Evolutionary conservation across 345 rosid species (phyloP).

Genomic region (Limnanthes douglasii): DNA sequence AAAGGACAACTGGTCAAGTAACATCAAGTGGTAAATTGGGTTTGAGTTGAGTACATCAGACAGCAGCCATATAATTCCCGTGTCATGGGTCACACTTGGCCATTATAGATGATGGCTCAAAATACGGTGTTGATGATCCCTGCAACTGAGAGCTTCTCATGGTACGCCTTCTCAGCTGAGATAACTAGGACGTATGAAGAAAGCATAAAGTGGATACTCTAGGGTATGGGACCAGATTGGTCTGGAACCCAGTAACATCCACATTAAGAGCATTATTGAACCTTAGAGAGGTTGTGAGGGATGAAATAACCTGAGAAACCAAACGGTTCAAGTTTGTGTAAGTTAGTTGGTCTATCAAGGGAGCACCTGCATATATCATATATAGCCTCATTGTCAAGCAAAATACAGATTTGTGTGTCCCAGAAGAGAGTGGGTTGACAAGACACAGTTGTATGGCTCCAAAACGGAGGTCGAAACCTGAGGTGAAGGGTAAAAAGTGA

Average conservation of each 20-base stretch:
- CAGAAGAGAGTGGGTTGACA: slow-evolving; percentile 72
- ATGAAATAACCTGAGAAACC: slow-evolving; percentile 64
- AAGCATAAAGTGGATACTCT: slow-evolving; percentile 79
- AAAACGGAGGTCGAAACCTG: slow-evolving; percentile 73
- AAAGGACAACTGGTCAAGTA: too few species aligned
- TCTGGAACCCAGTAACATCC: slow-evolving; percentile 68
- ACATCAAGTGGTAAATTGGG: too few species aligned
- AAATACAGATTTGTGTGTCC: slow-evolving; percentile 76
- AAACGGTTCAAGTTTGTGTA: slow-evolving; percentile 69
- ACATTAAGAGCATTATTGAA: slow-evolving; percentile 81
- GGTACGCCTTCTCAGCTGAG: slow-evolving; percentile 71
- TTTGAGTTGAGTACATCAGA: slow-evolving; percentile 77
- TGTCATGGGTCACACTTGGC: slow-evolving; percentile 86
- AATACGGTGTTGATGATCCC: slow-evolving; percentile 68
- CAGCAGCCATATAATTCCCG: slow-evolving; percentile 87
- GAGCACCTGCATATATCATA: slow-evolving; percentile 75
- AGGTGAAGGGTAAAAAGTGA: slow-evolving; percentile 28
- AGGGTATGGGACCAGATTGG: slow-evolving; percentile 79
- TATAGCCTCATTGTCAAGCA: slow-evolving; percentile 76
- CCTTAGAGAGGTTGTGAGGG: slow-evolving; percentile 68
- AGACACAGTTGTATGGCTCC: slow-evolving; percentile 75
- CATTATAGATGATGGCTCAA: slow-evolving; percentile 80
- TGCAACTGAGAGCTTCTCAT: slow-evolving; percentile 63
- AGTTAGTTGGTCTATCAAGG: slow-evolving; percentile 54
- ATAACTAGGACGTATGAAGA: slow-evolving; percentile 74